Conservation (phyloP, 805 yeast species). For the Metschnikowia anglica region DNA sequence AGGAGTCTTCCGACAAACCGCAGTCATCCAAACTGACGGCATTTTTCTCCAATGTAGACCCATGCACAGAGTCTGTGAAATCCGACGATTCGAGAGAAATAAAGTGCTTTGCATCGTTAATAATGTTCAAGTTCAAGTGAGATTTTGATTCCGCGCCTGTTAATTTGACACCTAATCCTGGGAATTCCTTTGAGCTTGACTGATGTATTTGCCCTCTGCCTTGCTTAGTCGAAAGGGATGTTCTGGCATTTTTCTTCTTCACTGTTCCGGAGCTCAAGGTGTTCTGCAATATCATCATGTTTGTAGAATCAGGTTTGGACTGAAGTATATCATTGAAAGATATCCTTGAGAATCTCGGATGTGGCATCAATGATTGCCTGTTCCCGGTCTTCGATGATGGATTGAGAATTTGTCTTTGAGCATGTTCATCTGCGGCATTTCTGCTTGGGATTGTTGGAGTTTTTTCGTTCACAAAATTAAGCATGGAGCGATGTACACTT, state of each 20-base stretch:
- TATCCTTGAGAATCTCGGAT: slow-evolving; percentile 43
- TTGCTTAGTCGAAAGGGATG: slow-evolving; percentile 12
- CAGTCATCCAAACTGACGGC: slow-evolving; percentile 25
- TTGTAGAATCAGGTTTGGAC: slow-evolving; percentile 9
- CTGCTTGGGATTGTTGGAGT: not conserved
- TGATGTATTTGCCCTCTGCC: slow-evolving; percentile 24
- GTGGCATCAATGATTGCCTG: slow-evolving; percentile 32
- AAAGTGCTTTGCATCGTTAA: slow-evolving; percentile 16
- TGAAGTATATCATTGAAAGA: slow-evolving; percentile 39
- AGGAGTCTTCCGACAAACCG: slow-evolving; percentile 22
- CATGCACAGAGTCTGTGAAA: slow-evolving; percentile 20
- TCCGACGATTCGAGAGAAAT: slow-evolving; percentile 23
- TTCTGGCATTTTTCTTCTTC: slow-evolving; percentile 9
- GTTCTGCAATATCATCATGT: slow-evolving; percentile 11
- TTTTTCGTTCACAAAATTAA: slow-evolving; percentile 24
- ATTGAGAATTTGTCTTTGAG: not conserved
- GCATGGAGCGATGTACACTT: slow-evolving; percentile 24
- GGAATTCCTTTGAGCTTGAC: slow-evolving; percentile 25
- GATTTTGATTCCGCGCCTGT: slow-evolving; percentile 2
- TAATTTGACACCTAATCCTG: slow-evolving; percentile 26
- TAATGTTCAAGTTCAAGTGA: not conserved
- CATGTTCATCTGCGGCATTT: not conserved
- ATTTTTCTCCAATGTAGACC: slow-evolving; percentile 24
- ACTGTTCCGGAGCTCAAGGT: slow-evolving; percentile 20
- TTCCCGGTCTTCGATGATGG: not conserved